Conservation (phyloP, 768 basidiomycete species). For the Heimioporus sp. region DNA sequence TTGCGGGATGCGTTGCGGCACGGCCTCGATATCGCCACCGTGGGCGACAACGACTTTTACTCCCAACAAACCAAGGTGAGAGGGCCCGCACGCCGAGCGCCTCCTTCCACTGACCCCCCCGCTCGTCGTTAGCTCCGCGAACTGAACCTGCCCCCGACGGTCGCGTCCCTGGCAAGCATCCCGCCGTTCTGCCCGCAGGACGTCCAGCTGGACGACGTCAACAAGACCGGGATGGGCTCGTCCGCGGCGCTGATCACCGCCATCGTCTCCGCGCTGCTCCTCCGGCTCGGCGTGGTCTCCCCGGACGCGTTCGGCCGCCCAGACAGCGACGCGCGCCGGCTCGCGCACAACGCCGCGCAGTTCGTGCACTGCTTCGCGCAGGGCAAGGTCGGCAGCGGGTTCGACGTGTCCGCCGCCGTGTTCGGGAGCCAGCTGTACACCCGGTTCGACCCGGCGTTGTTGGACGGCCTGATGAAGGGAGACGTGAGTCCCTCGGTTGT, state of each 20-base stretch:
- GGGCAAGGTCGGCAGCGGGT: conserved; percentile 97
- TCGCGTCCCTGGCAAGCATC: conserved; percentile 64
- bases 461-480: conserved; percentile 23
- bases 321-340: conserved; percentile 45
- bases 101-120: conserved; percentile 1
- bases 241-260: conserved; percentile 97
- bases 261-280: conserved; percentile 79
- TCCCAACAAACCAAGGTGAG: conserved; percentile 83
- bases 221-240: conserved; percentile 97
- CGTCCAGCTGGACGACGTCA: conserved; percentile 73
- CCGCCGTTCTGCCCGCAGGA: conserved; percentile 73
- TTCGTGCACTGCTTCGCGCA: conserved; percentile 95
- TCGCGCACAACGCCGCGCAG: conserved; percentile 93
- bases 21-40: conserved; percentile 76
- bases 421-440: conserved; percentile 94
- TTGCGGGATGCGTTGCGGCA: conserved; percentile 42
- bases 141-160: conserved; percentile 57
- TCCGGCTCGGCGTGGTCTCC: conserved; percentile 68
- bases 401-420: conserved; percentile 92
- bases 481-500: conserved; percentile 24
- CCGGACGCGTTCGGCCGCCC: conserved; percentile 43
- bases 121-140: conserved; percentile 52
- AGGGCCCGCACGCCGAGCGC: neutral
- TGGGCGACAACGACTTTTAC: conserved; percentile 97
- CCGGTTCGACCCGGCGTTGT: conserved; percentile 68